Conservation (phyloP, 139 green algal genomes). For the Micractinium conductrix region DNA sequence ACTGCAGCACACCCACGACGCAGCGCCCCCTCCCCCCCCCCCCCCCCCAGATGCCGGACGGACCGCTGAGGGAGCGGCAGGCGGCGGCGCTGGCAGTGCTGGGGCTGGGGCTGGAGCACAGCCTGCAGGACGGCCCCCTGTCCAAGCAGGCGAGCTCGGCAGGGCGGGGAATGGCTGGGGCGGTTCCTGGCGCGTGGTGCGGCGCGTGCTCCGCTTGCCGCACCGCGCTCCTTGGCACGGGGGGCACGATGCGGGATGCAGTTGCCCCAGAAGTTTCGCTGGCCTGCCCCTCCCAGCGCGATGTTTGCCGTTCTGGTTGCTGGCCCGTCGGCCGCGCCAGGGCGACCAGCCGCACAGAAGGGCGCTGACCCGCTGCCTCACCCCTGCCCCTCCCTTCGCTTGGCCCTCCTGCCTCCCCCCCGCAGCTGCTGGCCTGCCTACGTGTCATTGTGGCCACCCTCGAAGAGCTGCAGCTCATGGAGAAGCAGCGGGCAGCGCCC, state of each 20-base stretch:
- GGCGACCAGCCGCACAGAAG: no score
- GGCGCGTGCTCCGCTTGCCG: no score
- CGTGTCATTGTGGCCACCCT: constrained; percentile 31
- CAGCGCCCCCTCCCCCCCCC: not conserved
- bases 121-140: constrained; percentile 38
- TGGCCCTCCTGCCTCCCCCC: not conserved
- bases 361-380: no score
- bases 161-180: no score
- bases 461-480: constrained; percentile 32
- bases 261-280: no score
- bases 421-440: constrained; percentile 44
- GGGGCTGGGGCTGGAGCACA: constrained; percentile 49
- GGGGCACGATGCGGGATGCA: no score
- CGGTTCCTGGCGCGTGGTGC: no score
- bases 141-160: constrained; percentile 19
- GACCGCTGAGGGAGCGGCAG: constrained; percentile 1
- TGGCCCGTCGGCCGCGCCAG: no score
- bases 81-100: constrained; percentile 27
- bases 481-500: not conserved
- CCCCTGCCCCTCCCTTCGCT: not conserved
- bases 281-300: no score
- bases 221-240: no score
- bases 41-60: constrained; percentile 17
- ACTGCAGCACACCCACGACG: no score
- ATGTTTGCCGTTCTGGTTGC: no score